These are phyloP conservation scores for Choricystis sp. DNA, from an alignment of 139 green algal species.

Conservation along the genomic window DNA sequence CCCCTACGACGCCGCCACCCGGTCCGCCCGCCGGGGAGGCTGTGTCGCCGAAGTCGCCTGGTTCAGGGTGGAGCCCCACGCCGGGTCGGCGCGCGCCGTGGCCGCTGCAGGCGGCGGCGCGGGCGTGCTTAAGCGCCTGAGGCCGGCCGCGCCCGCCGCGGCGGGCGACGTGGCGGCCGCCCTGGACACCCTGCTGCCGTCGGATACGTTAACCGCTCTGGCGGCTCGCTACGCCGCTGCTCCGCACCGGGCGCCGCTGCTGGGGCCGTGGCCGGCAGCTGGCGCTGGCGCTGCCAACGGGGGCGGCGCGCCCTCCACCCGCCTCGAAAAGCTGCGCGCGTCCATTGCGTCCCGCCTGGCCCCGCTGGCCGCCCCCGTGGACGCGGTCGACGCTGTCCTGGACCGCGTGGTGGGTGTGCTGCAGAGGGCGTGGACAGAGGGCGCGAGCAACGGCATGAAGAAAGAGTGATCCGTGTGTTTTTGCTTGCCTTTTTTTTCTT, in stretches of 20 bases:
- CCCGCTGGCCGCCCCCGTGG: too few relatives aligned
- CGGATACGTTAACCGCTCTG: neutral
- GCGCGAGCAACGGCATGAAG: too few relatives aligned
- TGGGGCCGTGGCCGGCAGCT: too few relatives aligned
- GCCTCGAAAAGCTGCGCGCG: neutral
- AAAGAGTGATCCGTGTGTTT: too few relatives aligned
- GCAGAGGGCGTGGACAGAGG: neutral
- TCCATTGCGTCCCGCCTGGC: neutral
- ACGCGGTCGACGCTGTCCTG: neutral
- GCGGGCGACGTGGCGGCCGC: neutral
- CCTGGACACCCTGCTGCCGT: neutral
- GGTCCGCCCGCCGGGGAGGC: neutral
- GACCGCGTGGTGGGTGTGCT: neutral
- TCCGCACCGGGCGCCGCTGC: neutral
- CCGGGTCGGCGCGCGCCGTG: neutral
- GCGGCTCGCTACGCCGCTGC: neutral
- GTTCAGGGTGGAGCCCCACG: conserved; percentile 39
- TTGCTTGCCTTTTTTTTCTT: too few relatives aligned
- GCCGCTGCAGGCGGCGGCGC: too few relatives aligned
- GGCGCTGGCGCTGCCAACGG: too few relatives aligned
- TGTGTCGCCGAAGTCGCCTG: conserved; percentile 26
- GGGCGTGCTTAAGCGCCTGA: neutral
- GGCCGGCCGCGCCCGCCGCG: too few relatives aligned
- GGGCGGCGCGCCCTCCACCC: neutral
- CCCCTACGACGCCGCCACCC: conserved; percentile 42